Percentiles rank a stretch among this genome's conserved stretches.
These are phyloP conservation scores for Tremella fuciformis DNA, from an alignment of 768 basidiomycete genomes.

Conservation along the genomic window DNA sequence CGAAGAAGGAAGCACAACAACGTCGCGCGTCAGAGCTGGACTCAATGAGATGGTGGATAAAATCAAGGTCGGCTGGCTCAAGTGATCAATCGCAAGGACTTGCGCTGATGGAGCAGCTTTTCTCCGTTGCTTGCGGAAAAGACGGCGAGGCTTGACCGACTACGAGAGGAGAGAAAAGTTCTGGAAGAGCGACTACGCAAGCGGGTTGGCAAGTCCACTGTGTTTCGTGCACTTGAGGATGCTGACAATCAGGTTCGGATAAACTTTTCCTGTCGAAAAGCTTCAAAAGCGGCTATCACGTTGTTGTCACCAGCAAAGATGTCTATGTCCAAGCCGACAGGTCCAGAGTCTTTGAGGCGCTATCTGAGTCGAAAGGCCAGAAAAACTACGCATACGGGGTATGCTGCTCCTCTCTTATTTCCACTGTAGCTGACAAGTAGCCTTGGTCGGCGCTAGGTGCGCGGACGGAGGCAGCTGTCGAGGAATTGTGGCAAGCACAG, in stretches of 20 bases:
- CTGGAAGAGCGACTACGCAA: conserved; percentile 31
- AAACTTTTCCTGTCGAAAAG: conserved; percentile 10
- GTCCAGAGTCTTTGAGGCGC: conserved; percentile 25
- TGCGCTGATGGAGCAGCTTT: conserved; percentile 19
- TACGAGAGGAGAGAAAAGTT: conserved; percentile 20
- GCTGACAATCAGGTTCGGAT: background rate
- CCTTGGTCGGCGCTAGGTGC: conserved; percentile 42
- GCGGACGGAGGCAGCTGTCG: conserved; percentile 29
- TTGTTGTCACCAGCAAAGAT: conserved; percentile 17
- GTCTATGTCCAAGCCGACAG: conserved; percentile 33
- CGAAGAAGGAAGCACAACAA: conserved; percentile 23
- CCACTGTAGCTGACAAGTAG: conserved; percentile 9
- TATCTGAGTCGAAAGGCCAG: conserved; percentile 20
- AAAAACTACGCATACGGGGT: conserved; percentile 35
- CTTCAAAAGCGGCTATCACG: conserved; percentile 25
- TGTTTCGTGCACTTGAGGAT: too few species aligned
- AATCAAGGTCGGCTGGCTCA: conserved; percentile 3
- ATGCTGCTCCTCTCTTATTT: conserved; percentile 15
- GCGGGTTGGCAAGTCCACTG: conserved; percentile 21
- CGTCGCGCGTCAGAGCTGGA: conserved; percentile 28
- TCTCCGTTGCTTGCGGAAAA: conserved; percentile 23
- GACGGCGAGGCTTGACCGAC: conserved; percentile 19
- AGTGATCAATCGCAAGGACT: background rate
- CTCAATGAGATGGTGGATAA: conserved; percentile 41
- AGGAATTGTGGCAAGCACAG: conserved; percentile 35